Conservation (phyloP, 352 stramenopile species). For the Blastocystis hominis region DNA sequence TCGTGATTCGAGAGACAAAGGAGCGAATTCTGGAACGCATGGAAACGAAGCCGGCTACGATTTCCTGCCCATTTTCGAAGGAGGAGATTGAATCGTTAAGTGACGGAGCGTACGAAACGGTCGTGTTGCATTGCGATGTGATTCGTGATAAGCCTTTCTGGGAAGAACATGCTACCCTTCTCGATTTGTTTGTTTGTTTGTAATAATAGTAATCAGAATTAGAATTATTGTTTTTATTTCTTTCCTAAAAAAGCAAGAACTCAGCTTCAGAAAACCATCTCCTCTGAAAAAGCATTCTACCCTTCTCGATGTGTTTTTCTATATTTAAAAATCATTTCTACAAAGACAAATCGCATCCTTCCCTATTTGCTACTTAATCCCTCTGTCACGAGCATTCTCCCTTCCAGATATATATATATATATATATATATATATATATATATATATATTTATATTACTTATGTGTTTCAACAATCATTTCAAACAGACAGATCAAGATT, state of each 20-base stretch:
- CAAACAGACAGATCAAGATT: constrained; percentile 55
- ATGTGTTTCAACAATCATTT: background rate
- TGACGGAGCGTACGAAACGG: background rate
- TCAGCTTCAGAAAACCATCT: no score
- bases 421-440: no score
- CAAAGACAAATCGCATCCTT: no score
- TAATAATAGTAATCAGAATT: background rate
- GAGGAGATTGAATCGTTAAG: background rate
- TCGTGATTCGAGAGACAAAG: constrained; percentile 44
- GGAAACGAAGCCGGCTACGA: constrained; percentile 1
- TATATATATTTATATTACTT: no score
- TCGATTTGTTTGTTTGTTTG: constrained; percentile 34
- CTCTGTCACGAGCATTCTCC: no score
- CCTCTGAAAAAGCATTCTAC: background rate
- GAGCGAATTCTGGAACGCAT: constrained; percentile 15
- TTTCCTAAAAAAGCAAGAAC: background rate
- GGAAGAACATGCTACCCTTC: constrained; percentile 7
- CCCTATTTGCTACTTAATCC: no score
- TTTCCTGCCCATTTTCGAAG: constrained; percentile 3
- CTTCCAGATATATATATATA: no score
- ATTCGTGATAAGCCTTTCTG: constrained; percentile 52
- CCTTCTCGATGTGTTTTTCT: constrained; percentile 7
- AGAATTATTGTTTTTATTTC: background rate
- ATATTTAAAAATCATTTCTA: background rate
- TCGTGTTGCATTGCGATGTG: constrained; percentile 51